Evolutionary conservation across 257 asterid genomes (phyloP), one percentile per base, ranked within the genome.

Genomic region (Solanum clarkiae): DNA sequence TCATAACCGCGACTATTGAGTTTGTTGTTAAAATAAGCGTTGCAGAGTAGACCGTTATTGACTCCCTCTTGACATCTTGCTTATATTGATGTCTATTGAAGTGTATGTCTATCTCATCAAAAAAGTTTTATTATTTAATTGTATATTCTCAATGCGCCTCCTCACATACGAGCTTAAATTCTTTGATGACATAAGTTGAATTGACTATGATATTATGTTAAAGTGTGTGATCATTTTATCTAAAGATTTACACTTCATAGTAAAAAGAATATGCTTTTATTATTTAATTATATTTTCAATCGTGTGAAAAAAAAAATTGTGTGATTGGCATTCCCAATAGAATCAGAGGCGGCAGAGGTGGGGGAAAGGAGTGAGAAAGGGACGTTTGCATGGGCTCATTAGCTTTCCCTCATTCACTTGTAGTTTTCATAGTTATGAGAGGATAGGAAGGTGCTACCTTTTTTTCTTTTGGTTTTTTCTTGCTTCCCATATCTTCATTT

Each of bases 391-490:
- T 93, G 98, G 92, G 87, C 75, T 82, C 88, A 92, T 92, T 95
- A 88, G 91, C 95, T 92, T 92, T 95, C 91, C 87, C 93, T 88
- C 97, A 92, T 95, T 92, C 97, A 95, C 60, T 95, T 90, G 98
- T 95, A 63, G 91, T 94, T 95, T 92, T 95, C 99, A 92, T 80
- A 93, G 72, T 94, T 94, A 94, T 84, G 88, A 89, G 87, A 83
- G 84, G 45, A 81, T 86, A 80, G 77, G 84, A 69, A 84, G 29
- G 51, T 44, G 4, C 80, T 16, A 51, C 12, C 82, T 84, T 83
- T 88, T 88, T 82, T 69, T n/a, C 42, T 15, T 51, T 65, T 74
- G 17, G 22, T 71, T 60, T 55, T 68, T 57, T 69, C 57, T 82
- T 45, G 77, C 17, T 77, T 51, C 63, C 82, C 63, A 77, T 77